Evolutionary conservation across 305 asterid genomes (phyloP), one percentile per base, ranked within the genome.

Genomic region (Withania somnifera): DNA sequence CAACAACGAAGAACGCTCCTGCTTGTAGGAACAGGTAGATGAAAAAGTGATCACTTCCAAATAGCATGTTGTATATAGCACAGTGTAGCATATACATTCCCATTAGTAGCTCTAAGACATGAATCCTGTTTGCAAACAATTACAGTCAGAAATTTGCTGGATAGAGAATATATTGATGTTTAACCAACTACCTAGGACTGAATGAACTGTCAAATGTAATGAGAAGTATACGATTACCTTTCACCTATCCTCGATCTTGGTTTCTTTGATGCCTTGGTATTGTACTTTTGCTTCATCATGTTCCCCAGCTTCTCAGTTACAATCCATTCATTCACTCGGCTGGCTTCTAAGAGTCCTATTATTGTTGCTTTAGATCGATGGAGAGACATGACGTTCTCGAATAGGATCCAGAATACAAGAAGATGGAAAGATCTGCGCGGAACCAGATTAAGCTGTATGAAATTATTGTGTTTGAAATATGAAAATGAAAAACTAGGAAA

Each of bases 231-330:
- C 15, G 68, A 85, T 36, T 90, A 93, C 97, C 94, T 87, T 82
- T 92, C 97, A 81, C 85, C 79, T 17, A 91, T 56, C 82, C 90
- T 86, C 4, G 90, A 90, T 82, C 87, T 87, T 81, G 88, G 85
- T 85, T 85, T 91, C 88, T 75, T 91, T 80, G 87, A 63, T 84
- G 84, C 67, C 83, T 82, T 91, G 20, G 80, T 82, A 71, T 60
- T 86, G 82, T 83, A 56, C 85, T 82, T 90, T 82, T 92, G 94
- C 85, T 90, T 93, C 90, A 87, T 82, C 83, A 86, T 75, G 86
- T 92, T 91, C 52, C 98, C 98, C 30, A 94, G 87, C 87, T 94
- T 94, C 86, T 94, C 98, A 2, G 98, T 94, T 82, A 93, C 97
- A 52, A 94, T 87, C 95, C 95, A 92, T 84, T 93, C 97, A 45